Conservation (phyloP, 352 stramenopile species). For the Paralagenidium karlingii region DNA sequence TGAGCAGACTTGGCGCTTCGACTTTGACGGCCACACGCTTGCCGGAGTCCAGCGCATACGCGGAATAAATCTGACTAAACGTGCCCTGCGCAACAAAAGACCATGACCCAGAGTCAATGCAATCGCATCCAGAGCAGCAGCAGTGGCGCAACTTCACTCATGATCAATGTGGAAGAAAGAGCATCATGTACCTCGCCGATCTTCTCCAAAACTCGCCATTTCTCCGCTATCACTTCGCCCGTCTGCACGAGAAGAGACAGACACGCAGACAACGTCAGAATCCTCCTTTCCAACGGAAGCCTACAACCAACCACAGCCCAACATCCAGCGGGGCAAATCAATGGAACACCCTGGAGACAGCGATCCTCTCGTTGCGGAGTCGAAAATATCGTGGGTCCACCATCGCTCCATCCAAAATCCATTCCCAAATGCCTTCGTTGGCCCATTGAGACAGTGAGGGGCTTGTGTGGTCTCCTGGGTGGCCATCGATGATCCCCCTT, state of each 20-base stretch:
- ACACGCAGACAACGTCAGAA: not conserved
- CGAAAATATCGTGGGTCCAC: no score
- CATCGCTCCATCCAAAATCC: conserved; percentile 1
- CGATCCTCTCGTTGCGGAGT: no score
- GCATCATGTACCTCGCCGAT: conserved; percentile 55
- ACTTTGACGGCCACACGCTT: conserved; percentile 79
- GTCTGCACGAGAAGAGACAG: conserved; percentile 17
- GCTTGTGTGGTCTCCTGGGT: no score
- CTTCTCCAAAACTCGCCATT: conserved; percentile 80
- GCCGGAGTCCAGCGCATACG: conserved; percentile 56
- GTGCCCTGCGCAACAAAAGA: conserved; percentile 33
- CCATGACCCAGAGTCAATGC: conserved; percentile 2
- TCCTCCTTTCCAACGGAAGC: not conserved
- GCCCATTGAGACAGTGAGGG: no score
- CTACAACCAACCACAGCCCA: no score
- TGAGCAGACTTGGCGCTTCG: conserved; percentile 72
- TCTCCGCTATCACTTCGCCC: conserved; percentile 68
- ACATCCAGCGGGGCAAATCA: no score
- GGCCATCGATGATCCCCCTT: not conserved
- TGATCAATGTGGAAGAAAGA: not conserved
- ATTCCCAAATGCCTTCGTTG: no score
- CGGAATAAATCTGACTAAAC: conserved; percentile 84
- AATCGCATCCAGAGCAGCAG: not conserved
- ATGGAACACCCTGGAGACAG: no score
- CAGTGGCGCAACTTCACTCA: not conserved